Evolutionary conservation across 352 stramenopile species (phyloP), one percentile per base, ranked within the genome.

Genomic region (Labyrinthula sp.): DNA sequence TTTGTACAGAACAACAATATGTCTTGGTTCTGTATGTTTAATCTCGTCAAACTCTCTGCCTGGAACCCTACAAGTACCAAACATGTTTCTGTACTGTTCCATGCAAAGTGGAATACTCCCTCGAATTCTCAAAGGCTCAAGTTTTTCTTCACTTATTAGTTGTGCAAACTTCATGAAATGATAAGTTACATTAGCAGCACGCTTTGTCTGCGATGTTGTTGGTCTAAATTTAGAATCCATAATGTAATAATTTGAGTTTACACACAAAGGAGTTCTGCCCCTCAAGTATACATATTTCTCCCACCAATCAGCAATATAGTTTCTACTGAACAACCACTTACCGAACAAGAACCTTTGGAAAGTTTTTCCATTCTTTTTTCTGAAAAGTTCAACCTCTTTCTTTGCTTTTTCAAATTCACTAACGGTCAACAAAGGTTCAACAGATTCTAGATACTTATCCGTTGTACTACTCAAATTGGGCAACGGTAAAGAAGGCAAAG

Each of bases 221-320:
- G 60, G 38, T 64, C 62, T 40, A 72, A 75, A 17, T 75, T 46
- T 2, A 4, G 33, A 54, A 26, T 61, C 71, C 15, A 87, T 63
- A 3, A 71, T 73, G 47, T 87, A 87, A 65, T 87, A 87, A 59
- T 86, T 87, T 60, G 68, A 80, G 62, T 86, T 86, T 58, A 87
- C 82, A 65, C 78, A 77, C 48, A 87, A 64, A 20, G 75, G 79
- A 34, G 66, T 77, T 45, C 76, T 72, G 49, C 72, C 86, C 47
- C 82, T 58, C 46, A 96, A 50, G 68, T 96, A 96, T 46, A 75
- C 82, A 28, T 92, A 78, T 1, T 78, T 88, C 62, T 94, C 88
- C 82, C 82, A 94, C 87, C 87, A 96, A 30, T 90, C 68, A 52
- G 93, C 75, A 9, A 82, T 71, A 60, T 86, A 87, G 61, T 87